Evolutionary conservation across 2,329 filamentous ascomycete genomes (phyloP), one percentile per base, ranked within the genome.

Genomic region (Exophiala bonariae): DNA sequence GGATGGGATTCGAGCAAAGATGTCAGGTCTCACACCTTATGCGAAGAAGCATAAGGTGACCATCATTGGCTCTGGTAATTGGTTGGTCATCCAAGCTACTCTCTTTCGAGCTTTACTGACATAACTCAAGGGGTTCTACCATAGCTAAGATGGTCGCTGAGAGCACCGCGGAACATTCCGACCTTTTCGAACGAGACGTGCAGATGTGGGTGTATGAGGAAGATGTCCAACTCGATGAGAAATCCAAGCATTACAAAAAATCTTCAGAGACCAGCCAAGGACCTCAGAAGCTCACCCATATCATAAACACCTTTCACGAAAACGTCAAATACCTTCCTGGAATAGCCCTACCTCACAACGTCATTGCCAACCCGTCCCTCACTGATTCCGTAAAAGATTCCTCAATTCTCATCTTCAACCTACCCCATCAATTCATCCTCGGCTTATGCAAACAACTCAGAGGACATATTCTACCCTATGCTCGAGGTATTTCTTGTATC

Each of bases 121-220:
- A 9, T 44, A n/a, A 33, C 60, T 43, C 39, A 51, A 93, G 88
- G 91, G 93, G 93, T 61, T 96, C 90, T 51, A 95, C 93, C 50
- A 96, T 99, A 70, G 85, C 91, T 66, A 99, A 99, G 74, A 95
- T 99, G 54, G 81, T 96, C 42, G 91, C 91, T 59, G 92, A 99
- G 70, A 99, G 95, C 73, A 87, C 89, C 30, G 82, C 80, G 53
- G 83, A 79, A 56, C 78, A 96, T 71, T 78, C 83, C 8, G 80
- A 89, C 22, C 65, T 96, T 35, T 99, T 97, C 66, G 88, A 97
- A 63, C 76, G 85, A 66, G 77, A 89, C 53, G 90, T 99, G 42
- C 89, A 95, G 71, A 97, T 99, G 93, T 99, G 93, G 93, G 95
- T 99, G 63, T 96, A 83, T 66, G 93, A 99, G 71, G 93, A 99